These are phyloP conservation scores for Artemisia annua DNA, from an alignment of 129 eudicot species.

Conservation along the genomic window DNA sequence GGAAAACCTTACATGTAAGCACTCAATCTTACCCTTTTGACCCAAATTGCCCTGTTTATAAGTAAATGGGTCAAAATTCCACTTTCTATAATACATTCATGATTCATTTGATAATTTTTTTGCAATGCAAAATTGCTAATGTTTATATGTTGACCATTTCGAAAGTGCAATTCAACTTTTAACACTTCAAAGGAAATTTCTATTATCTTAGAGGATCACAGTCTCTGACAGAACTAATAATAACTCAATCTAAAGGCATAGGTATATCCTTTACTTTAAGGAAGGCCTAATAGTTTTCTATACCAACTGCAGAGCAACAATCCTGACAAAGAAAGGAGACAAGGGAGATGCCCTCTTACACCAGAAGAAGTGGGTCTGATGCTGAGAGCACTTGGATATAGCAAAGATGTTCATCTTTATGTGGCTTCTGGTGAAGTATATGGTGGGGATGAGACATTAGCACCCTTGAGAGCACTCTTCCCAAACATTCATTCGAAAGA, in stretches of 20 bases:
- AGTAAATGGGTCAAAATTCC: too few relatives aligned
- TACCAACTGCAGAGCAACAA: slow-evolving; percentile 52
- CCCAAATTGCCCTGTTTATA: too few relatives aligned
- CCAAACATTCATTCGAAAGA: slow-evolving; percentile 87
- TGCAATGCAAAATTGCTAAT: too few relatives aligned
- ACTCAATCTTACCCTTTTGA: slow-evolving; percentile 14
- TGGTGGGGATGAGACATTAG: slow-evolving; percentile 85
- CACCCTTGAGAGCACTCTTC: slow-evolving; percentile 78
- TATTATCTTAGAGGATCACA: not conserved
- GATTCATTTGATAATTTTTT: too few relatives aligned
- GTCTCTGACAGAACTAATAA: not conserved
- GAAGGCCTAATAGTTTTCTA: slow-evolving; percentile 13
- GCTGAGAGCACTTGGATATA: slow-evolving; percentile 88
- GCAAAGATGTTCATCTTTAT: slow-evolving; percentile 62
- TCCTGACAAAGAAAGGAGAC: slow-evolving; percentile 85
- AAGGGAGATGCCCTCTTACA: slow-evolving; percentile 89
- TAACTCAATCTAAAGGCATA: slow-evolving; percentile 3
- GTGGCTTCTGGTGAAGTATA: slow-evolving; percentile 93
- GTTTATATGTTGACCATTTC: not conserved
- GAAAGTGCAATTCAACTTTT: not conserved
- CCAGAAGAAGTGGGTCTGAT: slow-evolving; percentile 94
- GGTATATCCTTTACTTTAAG: not conserved
- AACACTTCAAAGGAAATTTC: slow-evolving; percentile 3
- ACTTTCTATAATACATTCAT: too few relatives aligned
- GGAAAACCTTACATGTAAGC: slow-evolving; percentile 95